Base-by-base conservation (phyloP, 306 rosid species). In the Citrullus colocynthis region DNA sequence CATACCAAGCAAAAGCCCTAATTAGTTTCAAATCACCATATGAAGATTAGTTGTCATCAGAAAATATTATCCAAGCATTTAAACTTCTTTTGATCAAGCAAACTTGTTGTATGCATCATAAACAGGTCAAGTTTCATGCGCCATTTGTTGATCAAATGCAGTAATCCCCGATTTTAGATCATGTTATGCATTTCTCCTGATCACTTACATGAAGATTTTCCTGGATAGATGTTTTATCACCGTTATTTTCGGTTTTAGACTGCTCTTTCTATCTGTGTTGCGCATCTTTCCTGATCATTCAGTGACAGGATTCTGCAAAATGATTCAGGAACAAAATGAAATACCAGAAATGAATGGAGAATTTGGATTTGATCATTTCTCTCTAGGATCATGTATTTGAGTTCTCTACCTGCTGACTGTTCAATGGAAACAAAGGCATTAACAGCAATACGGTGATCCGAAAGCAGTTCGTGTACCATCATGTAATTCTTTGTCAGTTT, bases 241-340 rank as follows among this genome's bases (percentile, higher is more conserved):
- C 72, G 4, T 37, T 37, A 21, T 65, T 37, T 3, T 66, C 6
- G 24, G 20, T 32, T n/a, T n/a, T 67, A n/a, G 24, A 71, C 30
- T 6, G 20, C 42, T 45, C 34, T 62, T 3, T 30, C 11, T 51
- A 55, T 42, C 18, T 20, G 57, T 24, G 28, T 49, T 32, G 51
- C 54, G 75, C 55, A 49, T 61, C 72, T 32, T 7, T 57, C 18
- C 55, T 79, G 56, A 58, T 42, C 54, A 20, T 73, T 61, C 67
- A 42, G 60, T 85, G 75, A 76, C 67, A 51, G 74, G 65, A 41
- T 58, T 67, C 21, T 78, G 65, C 74, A 58, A 34, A 62, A 16
- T 62, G 78, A 65, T 79, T 81, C 93, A 93, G 96, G 98, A 84
- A n/a, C 93, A 86, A 51, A 87, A 79, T 48, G 91, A 90, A 56